Base-by-base conservation (phyloP, 495 filamentous ascomycete genomes). In the Tuber microsphaerosporum region DNA sequence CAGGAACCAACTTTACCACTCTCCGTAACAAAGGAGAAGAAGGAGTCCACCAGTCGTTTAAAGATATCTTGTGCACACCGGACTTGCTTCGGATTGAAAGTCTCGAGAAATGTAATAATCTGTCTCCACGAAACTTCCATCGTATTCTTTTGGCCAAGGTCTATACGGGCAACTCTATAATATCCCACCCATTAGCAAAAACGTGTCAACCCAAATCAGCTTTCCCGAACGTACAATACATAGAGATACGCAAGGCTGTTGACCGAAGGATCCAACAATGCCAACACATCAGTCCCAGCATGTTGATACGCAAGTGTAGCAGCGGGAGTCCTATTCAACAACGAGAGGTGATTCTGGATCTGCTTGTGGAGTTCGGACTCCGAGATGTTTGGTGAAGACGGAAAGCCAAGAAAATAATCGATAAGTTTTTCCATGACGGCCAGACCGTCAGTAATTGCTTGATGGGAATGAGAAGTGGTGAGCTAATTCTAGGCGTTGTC, bases 181-280 rank as follows among this genome's bases (percentile, higher is more conserved):
- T 17, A 72, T 51, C 42, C 31, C 73, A 42, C 41, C 31, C 71
- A 46, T 78, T 26, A 72, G 73, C 56, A 74, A 71, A 65, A 75
- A 46, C 44, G 71, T 48, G 61, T n/a, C 34, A 42, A 46, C 70
- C 70, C 70, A 42, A 42, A 48, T n/a, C 22, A 48, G 5, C 70
- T 61, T 65, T 39, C 31, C 46, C n/a, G 74, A 73, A 43, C n/a
- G 61, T 76, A 83, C 81, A 83, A 51, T 31, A 83, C 75, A 75
- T 81, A 83, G 65, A 83, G 79, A 72, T 83, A 83, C 44, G 80
- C 74, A 43, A 83, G 68, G 65, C 75, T 83, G 41, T 83, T 83
- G 41, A 73, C 74, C 22, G 68, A 72, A 22, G 81, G 81, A 72
- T 83, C 77, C 41, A 83, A 56, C 26, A 83, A 73, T 39, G 80